A percentile compares a stretch with the other conserved stretches of the same genome.
Conservation (phyloP, 495 filamentous ascomycete species). For the Evansstolkia leycettana region DNA sequence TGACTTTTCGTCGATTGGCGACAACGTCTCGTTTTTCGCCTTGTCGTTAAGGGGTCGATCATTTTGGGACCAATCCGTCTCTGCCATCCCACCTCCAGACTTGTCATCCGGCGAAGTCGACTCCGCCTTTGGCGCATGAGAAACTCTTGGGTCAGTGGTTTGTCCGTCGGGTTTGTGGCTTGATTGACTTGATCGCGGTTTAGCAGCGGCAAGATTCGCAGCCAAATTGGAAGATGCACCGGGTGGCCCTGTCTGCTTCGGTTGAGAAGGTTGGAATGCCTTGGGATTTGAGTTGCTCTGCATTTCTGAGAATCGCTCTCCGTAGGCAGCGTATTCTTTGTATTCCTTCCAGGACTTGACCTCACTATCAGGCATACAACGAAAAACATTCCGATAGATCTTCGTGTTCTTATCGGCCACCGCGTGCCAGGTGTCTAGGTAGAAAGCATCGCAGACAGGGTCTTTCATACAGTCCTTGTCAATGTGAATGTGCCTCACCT, state of each 20-base stretch:
- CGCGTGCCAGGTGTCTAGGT: constrained; percentile 75
- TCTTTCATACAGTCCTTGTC: constrained; percentile 67
- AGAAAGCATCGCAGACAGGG: constrained; percentile 73
- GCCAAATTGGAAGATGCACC: constrained; percentile 16
- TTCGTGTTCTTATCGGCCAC: constrained; percentile 91
- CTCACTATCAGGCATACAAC: constrained; percentile 92
- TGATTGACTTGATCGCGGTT: constrained; percentile 10
- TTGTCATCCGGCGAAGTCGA: constrained; percentile 15
- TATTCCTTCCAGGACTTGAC: constrained; percentile 92
- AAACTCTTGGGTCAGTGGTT: constrained; percentile 9
- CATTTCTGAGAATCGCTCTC: constrained; percentile 64
- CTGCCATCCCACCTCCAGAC: constrained; percentile 3
- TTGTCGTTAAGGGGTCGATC: constrained; percentile 14
- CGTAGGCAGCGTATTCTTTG: constrained; percentile 73
- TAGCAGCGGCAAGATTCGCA: constrained; percentile 5
- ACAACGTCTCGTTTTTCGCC: constrained; percentile 16
- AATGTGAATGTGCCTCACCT: constrained; percentile 53
- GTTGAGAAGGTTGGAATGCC: constrained; percentile 22
- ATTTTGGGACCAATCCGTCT: constrained; percentile 3
- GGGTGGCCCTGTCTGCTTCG: constrained; percentile 28
- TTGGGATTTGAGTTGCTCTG: constrained; percentile 38
- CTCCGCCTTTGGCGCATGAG: constrained; percentile 3
- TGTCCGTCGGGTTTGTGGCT: constrained; percentile 12
- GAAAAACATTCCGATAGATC: constrained; percentile 84
- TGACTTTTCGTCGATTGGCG: constrained; percentile 32